Percentiles rank a stretch among this genome's conserved stretches.
These are phyloP conservation scores for Cladosporium sp. DNA, from an alignment of 2,329 filamentous ascomycete genomes.

Conservation along the genomic window DNA sequence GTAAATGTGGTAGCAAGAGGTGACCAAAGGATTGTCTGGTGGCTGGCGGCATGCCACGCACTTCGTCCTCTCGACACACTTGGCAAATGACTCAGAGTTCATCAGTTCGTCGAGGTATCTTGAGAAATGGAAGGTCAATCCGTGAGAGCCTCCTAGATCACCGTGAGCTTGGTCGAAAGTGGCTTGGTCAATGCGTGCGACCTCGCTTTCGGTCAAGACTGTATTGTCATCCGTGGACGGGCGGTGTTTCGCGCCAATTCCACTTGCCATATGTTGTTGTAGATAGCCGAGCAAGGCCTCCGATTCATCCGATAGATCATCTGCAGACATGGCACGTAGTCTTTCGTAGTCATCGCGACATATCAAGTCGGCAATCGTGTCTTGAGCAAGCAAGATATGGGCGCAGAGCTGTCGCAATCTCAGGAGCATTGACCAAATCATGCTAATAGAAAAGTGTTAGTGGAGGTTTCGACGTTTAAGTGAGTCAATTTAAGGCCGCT, in stretches of 20 bases:
- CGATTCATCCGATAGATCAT: neutral
- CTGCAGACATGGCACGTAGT: conserved; percentile 25
- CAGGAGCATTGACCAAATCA: conserved; percentile 45
- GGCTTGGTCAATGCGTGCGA: neutral
- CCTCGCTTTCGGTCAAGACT: neutral
- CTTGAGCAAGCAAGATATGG: conserved; percentile 46
- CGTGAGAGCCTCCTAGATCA: neutral
- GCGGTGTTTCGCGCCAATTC: neutral
- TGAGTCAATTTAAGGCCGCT: neutral
- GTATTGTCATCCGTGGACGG: neutral
- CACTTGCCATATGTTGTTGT: conserved; percentile 17
- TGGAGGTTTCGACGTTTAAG: too few species aligned
- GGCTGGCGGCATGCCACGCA: conserved; percentile 42
- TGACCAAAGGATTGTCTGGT: conserved; percentile 40
- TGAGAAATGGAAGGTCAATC: neutral
- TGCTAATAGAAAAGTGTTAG: conserved; percentile 16
- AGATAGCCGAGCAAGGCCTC: neutral
- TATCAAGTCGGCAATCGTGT: conserved; percentile 42
- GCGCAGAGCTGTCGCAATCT: conserved; percentile 49
- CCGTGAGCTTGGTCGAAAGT: neutral
- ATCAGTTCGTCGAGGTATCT: neutral
- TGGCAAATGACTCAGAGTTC: neutral
- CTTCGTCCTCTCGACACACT: conserved; percentile 20
- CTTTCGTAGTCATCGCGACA: conserved; percentile 41
- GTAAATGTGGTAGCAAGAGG: conserved; percentile 53